Conservation (phyloP, 352 stramenopile species). For the Globisporangium abappressorium region DNA sequence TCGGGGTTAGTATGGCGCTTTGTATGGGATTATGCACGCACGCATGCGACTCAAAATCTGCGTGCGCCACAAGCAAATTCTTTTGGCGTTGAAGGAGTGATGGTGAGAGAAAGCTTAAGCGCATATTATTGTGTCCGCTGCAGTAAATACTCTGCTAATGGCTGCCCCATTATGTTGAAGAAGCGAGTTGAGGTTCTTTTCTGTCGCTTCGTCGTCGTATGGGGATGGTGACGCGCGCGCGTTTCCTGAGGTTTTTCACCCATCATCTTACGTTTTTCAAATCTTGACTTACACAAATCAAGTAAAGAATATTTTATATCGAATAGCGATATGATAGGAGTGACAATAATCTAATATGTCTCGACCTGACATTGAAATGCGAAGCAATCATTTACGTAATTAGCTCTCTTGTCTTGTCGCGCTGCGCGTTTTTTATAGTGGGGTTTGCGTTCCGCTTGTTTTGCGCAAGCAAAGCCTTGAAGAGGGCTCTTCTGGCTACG, state of each 20-base stretch:
- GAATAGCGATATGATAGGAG: not conserved
- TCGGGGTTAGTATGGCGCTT: not conserved
- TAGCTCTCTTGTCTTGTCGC: not conserved
- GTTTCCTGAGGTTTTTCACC: not conserved
- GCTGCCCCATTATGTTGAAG: constrained; percentile 3
- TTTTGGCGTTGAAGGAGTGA: constrained; percentile 4
- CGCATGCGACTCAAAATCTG: not conserved
- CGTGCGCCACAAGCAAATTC: constrained; percentile 14
- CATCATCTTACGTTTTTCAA: not conserved
- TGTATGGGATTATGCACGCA: not conserved
- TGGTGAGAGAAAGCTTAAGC: not conserved
- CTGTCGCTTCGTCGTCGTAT: not conserved
- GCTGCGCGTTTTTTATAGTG: not conserved
- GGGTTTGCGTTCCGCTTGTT: not conserved
- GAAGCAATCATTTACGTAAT: not conserved
- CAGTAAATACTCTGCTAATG: not conserved
- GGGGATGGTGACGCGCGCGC: constrained; percentile 2
- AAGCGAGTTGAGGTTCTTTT: constrained; percentile 8
- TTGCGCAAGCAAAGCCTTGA: constrained; percentile 5
- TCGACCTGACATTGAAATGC: too few species aligned
- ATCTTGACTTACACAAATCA: not conserved
- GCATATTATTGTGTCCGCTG: not conserved
- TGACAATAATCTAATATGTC: too few species aligned
- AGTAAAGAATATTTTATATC: not conserved
- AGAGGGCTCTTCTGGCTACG: not conserved